Evolutionary conservation across 2,329 filamentous ascomycete genomes (phyloP), one percentile per base, ranked within the genome.

Genomic region (Beauveria sp.): DNA sequence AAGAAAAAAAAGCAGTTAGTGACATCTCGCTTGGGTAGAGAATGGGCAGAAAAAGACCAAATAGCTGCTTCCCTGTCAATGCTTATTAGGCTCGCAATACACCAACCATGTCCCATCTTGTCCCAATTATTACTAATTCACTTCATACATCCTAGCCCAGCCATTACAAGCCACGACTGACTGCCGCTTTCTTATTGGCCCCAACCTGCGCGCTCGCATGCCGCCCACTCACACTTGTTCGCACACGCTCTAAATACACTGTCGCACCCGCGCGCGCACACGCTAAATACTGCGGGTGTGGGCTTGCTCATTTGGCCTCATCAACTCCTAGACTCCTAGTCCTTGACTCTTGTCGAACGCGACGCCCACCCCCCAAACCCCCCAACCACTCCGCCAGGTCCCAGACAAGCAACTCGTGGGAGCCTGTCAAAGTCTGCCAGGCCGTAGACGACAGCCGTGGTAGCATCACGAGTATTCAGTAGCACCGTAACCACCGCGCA

Each of bases 231-330:
- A 58, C 55, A 58, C 46, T 43, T 38, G 9, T 42, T 60, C 20
- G 40, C 58, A 60, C 49, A 53, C 58, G 49, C 58, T 60, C 16
- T 45, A 38, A 38, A 38, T 38, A 28, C 49, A 26, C 57, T 59
- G 57, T 60, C 58, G 58, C 58, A 60, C 58, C 58, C 58, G 58
- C 58, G 58, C 58, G 50, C 40, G 18, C 49, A 60, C 58, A 42
- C 34, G 34, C 34, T 38, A 38, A 38, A 47, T 59, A 45, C 57
- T 59, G 57, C 57, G 57, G 46, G 56, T 58, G 55, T 47, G 54
- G 55, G 54, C 54, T 38, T 24, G 53, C 42, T 47, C 42, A 56
- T 56, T 56, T 46, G 42, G 42, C 42, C 24, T 56, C n/a, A 5
- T 34, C 28, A 24, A 47, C 54, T 28, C 30, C 49, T 22, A n/a